phyloP scores from a whole-genome alignment of 345 rosid species.

The Erodium maritimum region DNA sequence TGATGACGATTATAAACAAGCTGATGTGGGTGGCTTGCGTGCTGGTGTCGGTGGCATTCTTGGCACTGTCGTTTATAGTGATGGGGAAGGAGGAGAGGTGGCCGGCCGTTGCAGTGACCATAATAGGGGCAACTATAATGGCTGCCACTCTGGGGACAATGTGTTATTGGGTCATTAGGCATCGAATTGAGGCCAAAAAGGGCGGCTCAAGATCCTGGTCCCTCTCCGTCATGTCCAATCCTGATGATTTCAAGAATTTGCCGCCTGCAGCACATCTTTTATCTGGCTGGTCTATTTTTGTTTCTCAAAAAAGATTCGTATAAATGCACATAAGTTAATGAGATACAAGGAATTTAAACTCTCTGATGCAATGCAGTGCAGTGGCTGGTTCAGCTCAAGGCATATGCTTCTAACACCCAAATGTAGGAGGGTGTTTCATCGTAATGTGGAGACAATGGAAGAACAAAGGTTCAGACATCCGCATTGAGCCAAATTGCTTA shows the following conservation, averaged over 20 bases:
- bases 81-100: conserved; percentile 10
- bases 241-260: conserved; percentile 10
- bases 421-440: too few relatives aligned
- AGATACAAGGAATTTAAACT: too few relatives aligned
- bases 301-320: too few relatives aligned
- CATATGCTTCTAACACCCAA: too few relatives aligned
- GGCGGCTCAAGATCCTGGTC: neutral
- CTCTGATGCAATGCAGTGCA: too few relatives aligned
- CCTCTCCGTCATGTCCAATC: conserved; percentile 3
- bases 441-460: too few relatives aligned
- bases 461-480: too few relatives aligned
- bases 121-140: conserved; percentile 10
- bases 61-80: conserved; percentile 8
- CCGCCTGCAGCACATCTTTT: too few relatives aligned
- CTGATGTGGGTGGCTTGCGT: conserved; percentile 12
- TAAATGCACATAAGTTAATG: too few relatives aligned
- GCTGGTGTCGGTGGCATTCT: conserved; percentile 9
- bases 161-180: conserved; percentile 13
- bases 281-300: too few relatives aligned
- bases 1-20: conserved; percentile 11
- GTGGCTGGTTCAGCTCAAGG: too few relatives aligned
- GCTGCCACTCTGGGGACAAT: conserved; percentile 7
- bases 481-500: too few relatives aligned
- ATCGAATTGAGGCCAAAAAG: conserved; percentile 8
- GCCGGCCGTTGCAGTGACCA: conserved; percentile 9